A percentile compares a stretch with the other conserved stretches of the same genome.
phyloP scores from a whole-genome alignment of 768 basidiomycete species.

The Leucosporidium yakuticum region DNA sequence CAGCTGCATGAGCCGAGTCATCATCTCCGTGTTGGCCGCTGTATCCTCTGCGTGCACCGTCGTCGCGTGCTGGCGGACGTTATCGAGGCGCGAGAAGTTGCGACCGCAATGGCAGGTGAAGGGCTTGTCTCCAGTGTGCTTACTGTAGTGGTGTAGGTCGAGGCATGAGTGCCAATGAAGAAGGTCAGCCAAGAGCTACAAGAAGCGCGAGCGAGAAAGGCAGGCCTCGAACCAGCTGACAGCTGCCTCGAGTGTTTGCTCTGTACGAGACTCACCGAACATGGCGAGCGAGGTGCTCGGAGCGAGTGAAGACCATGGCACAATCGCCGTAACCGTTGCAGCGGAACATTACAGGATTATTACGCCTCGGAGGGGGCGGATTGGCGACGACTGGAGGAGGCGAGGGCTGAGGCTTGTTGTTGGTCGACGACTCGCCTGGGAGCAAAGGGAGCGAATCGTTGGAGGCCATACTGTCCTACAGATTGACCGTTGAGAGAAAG shows the following conservation, averaged over 20 bases:
- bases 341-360: conserved; percentile 53
- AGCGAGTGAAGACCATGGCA: conserved; percentile 90
- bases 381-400: background rate
- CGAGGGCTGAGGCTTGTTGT: background rate
- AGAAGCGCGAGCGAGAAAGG: conserved; percentile 24
- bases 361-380: background rate
- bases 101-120: conserved; percentile 94
- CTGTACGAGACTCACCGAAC: conserved; percentile 61
- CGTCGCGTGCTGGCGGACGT: conserved; percentile 92
- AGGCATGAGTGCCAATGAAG: too few species aligned
- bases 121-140: conserved; percentile 96
- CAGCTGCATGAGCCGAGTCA: conserved; percentile 76
- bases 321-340: conserved; percentile 93
- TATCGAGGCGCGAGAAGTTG: conserved; percentile 92
- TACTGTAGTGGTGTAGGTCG: conserved; percentile 51
- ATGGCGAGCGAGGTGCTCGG: conserved; percentile 92
- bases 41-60: conserved; percentile 90
- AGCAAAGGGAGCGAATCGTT: too few species aligned
- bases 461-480: too few species aligned
- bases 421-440: too few species aligned
- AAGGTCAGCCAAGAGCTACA: background rate
- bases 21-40: conserved; percentile 81
- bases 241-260: conserved; percentile 14
- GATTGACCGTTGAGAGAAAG: too few species aligned
- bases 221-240: background rate